Evolutionary conservation across 352 stramenopile species (phyloP), one percentile per base, ranked within the genome.

Genomic region (Elongisporangium undulatum): DNA sequence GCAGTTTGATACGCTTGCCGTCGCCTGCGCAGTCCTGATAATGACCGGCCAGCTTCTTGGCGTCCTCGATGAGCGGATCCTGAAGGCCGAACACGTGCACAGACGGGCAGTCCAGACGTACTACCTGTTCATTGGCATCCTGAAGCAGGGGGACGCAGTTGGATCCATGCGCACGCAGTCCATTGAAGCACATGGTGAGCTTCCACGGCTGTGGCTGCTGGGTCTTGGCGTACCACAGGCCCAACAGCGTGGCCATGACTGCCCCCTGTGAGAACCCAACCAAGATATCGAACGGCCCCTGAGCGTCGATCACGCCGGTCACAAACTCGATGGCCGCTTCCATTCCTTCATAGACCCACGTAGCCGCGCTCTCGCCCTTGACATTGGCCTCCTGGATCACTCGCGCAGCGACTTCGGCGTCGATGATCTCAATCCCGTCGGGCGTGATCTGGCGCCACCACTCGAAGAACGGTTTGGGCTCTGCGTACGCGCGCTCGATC

Each of bases 251-350:
- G 55, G 75, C 68, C 17, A 85, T 64, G 49, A 82, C 68, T 9
- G 66, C 77, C 7, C 83, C 81, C 39, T 93, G 83, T 0, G 81
- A 93, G 60, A 93, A 93, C 7, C 77, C 78, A 17, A 89, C 21
- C 16, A 85, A 67, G n/a, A 79, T 71, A 55, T 92, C 83, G 52
- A 87, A 75, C 0, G 80, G 72, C 0, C 78, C 76, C 26, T 85
- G 64, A 29, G 69, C 50, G 2, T 58, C 58, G 4, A 92, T 59
- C 56, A 79, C 59, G 7, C 68, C 58, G 54, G 87, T 63, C 53
- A 90, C 67, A 61, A 77, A 82, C 34, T 61, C 69, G 50, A 89
- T 52, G 8, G 64, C 64, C 6, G 60, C 58, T 7, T 89, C 77
- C 51, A 79, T 70, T 39, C 80, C 70, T 10, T 71, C 53, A 51